Evolutionary conservation across 495 filamentous ascomycete species (phyloP).

Genomic region (Cercophora samala): DNA sequence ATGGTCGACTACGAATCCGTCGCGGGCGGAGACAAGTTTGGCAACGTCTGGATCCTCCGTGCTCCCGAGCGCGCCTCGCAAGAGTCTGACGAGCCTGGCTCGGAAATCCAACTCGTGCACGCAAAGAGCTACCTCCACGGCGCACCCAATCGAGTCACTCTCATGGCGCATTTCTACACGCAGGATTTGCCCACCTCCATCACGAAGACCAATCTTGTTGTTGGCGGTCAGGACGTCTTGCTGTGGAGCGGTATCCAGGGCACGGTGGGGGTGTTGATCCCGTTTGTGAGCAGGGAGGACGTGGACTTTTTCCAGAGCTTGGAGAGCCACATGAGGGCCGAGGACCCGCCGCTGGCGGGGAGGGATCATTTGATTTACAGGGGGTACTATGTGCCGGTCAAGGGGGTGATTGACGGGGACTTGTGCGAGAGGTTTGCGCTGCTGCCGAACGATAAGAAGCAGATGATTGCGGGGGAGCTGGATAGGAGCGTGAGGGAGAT

Average conservation of each 20-base stretch:
- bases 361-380: conserved; percentile 93
- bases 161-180: conserved; percentile 83
- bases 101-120: conserved; percentile 82
- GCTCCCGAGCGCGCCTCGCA: conserved; percentile 83
- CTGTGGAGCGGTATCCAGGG: conserved; percentile 94
- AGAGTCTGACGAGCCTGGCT: conserved; percentile 87
- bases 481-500: conserved; percentile 88
- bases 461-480: conserved; percentile 89
- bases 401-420: conserved; percentile 97
- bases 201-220: conserved; percentile 83
- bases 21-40: conserved; percentile 95
- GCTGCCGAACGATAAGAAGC: conserved; percentile 79
- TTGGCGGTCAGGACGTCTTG: conserved; percentile 85
- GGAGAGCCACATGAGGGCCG: conserved; percentile 77
- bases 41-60: conserved; percentile 89
- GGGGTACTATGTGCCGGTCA: conserved; percentile 94
- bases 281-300: conserved; percentile 85
- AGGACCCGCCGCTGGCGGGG: conserved; percentile 83
- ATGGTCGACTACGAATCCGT: conserved; percentile 98
- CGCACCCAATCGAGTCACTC: conserved; percentile 73
- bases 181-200: conserved; percentile 92
- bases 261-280: conserved; percentile 86
- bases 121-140: conserved; percentile 87
- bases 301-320: conserved; percentile 96
- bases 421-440: conserved; percentile 87